Conservation (phyloP, 1,139 yeast species). For the Diutina catenulata region DNA sequence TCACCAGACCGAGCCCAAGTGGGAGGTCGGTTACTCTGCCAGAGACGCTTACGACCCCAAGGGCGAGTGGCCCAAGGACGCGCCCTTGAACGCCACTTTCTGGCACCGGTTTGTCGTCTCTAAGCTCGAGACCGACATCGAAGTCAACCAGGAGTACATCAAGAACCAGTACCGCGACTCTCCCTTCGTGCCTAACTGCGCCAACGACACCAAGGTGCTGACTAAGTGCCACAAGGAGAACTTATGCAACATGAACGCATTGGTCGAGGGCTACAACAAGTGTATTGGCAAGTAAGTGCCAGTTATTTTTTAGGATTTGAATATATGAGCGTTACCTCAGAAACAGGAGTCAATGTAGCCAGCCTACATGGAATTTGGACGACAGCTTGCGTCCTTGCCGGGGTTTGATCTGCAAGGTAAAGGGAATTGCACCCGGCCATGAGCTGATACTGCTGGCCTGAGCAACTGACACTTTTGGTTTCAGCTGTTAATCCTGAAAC, state of each 20-base stretch:
- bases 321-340: no score
- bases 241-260: constrained; percentile 34
- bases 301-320: no score
- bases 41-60: constrained; percentile 37
- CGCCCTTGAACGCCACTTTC: constrained; percentile 49
- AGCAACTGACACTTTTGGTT: no score
- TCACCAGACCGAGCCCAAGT: constrained; percentile 36
- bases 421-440: no score
- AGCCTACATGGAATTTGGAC: no score
- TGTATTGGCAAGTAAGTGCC: no score
- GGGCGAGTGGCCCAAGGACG: constrained; percentile 33
- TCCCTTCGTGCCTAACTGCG: constrained; percentile 37
- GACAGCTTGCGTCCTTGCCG: no score
- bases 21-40: constrained; percentile 45
- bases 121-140: constrained; percentile 21
- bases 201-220: constrained; percentile 17
- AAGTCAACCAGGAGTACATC: constrained; percentile 35
- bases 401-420: no score
- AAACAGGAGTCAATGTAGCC: no score
- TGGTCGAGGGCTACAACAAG: no score
- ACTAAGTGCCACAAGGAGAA: constrained; percentile 28
- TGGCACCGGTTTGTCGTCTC: constrained; percentile 37
- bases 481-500: no score
- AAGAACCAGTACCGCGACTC: constrained; percentile 39
- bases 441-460: no score